phyloP scores from a whole-genome alignment of 148 eudicot genomes.

The Chenopodium berlandieri region DNA sequence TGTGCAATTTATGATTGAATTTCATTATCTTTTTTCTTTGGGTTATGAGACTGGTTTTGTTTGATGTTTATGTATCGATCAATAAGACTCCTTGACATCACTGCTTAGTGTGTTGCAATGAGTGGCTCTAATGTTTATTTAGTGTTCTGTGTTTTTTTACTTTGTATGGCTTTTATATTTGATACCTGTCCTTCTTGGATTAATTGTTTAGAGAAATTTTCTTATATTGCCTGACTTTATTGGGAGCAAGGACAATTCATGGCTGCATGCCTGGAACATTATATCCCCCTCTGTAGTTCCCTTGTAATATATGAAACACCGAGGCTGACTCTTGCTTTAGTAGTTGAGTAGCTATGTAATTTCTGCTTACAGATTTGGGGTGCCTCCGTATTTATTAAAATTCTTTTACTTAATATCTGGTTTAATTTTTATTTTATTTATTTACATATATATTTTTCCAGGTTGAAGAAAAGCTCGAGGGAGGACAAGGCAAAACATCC shows the following conservation, averaged over 20 bases:
- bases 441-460: constrained; percentile 21
- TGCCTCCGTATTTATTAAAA: background rate
- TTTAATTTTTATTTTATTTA: background rate
- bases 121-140: too few species aligned
- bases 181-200: background rate
- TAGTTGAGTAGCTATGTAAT: background rate
- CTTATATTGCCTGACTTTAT: background rate
- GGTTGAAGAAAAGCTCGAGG: constrained; percentile 98
- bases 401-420: background rate
- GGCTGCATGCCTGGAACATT: background rate
- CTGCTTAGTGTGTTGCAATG: background rate
- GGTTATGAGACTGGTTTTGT: background rate
- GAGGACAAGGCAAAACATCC: constrained; percentile 89
- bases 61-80: background rate
- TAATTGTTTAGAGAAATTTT: background rate
- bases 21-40: background rate
- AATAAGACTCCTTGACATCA: background rate
- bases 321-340: background rate
- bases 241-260: background rate
- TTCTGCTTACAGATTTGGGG: background rate
- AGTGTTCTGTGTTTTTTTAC: background rate
- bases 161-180: background rate
- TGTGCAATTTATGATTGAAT: background rate
- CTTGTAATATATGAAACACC: background rate
- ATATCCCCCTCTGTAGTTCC: background rate